phyloP scores from a whole-genome alignment of 345 rosid genomes.

The Rubroshorea leprosula region DNA sequence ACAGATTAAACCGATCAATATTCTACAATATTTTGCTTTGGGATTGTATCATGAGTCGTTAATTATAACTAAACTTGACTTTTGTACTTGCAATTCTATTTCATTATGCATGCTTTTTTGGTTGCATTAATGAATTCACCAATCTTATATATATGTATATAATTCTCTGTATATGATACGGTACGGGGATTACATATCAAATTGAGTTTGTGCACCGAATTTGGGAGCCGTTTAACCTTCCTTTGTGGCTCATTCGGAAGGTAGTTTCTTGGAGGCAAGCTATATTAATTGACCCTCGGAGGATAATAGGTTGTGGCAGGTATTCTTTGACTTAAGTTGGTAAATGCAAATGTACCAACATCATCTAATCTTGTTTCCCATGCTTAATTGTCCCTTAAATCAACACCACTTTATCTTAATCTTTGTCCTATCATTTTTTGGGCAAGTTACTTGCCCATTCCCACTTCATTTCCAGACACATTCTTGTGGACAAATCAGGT shows the following conservation, averaged over 20 bases:
- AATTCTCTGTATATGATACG: no score
- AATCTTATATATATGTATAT: no score
- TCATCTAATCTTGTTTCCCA: slow-evolving; percentile 23
- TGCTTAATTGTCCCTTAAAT: slow-evolving; percentile 14
- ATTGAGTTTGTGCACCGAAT: not conserved
- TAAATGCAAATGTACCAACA: slow-evolving; percentile 6
- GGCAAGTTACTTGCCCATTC: not conserved
- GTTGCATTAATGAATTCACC: not conserved
- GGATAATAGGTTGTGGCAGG: slow-evolving; percentile 9
- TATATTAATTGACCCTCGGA: slow-evolving; percentile 13
- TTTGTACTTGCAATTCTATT: not conserved
- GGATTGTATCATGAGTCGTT: no score
- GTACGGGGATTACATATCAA: no score
- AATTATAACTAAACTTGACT: no score
- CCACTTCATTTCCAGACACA: not conserved
- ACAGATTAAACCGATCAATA: not conserved
- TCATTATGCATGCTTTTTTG: not conserved
- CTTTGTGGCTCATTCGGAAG: slow-evolving; percentile 18
- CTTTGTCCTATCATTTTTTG: not conserved
- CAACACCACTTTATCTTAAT: not conserved
- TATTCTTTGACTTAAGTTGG: slow-evolving; percentile 19
- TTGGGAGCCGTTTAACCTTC: slow-evolving; percentile 32
- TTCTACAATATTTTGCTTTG: no score
- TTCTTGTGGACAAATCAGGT: not conserved
- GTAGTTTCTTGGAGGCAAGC: slow-evolving; percentile 23